Conservation (phyloP, 495 filamentous ascomycete genomes). For the Penicillium angulare region DNA sequence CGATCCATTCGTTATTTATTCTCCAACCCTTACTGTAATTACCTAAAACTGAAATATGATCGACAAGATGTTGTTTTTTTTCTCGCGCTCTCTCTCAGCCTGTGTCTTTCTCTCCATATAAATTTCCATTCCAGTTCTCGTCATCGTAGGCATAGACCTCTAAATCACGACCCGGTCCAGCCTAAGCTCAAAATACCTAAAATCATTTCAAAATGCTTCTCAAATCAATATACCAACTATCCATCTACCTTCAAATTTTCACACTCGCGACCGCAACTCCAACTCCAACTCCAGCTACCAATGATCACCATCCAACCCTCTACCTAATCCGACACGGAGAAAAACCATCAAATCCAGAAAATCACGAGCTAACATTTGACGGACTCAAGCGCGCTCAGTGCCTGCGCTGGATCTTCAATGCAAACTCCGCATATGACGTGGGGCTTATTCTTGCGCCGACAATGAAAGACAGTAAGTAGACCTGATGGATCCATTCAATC, state of each 20-base stretch:
- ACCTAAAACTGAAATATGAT: too few relatives aligned
- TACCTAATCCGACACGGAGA: slow-evolving; percentile 61
- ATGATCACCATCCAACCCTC: slow-evolving; percentile 34
- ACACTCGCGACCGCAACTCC: not conserved
- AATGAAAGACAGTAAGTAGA: slow-evolving; percentile 40
- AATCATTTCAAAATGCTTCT: not conserved
- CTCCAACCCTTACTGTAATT: too few relatives aligned
- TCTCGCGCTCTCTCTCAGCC: too few relatives aligned
- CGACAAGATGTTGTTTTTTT: too few relatives aligned
- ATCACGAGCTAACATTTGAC: slow-evolving; percentile 39
- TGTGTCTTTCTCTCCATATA: too few relatives aligned
- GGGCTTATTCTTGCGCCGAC: slow-evolving; percentile 52
- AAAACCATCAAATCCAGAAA: slow-evolving; percentile 45
- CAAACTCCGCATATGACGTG: slow-evolving; percentile 47
- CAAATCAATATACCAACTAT: not conserved
- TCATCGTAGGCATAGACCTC: too few relatives aligned
- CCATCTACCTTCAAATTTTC: not conserved
- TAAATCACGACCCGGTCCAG: too few relatives aligned
- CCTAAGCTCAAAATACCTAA: too few relatives aligned
- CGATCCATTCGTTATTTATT: too few relatives aligned
- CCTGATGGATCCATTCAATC: too few relatives aligned
- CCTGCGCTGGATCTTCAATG: slow-evolving; percentile 46
- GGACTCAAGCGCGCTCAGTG: slow-evolving; percentile 52
- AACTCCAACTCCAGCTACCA: slow-evolving; percentile 10
- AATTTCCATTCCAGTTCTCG: too few relatives aligned